Percentiles rank a stretch among this genome's conserved stretches.
Evolutionary conservation across 2,329 filamentous ascomycete genomes (phyloP).

Genomic region (Emericellopsis atlantica): DNA sequence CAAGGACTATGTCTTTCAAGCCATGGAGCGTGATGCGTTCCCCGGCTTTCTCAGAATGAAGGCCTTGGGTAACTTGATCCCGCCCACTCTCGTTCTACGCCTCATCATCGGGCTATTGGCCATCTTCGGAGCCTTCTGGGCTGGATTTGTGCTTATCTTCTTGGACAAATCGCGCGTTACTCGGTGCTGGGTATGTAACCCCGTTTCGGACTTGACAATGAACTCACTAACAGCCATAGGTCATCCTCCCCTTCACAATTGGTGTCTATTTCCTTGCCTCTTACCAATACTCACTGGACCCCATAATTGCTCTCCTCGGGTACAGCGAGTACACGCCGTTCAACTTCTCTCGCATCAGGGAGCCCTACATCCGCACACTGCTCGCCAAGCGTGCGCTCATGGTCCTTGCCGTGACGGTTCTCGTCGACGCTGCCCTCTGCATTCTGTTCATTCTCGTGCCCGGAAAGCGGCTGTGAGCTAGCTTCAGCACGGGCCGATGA

Average conservation of each 20-base stretch:
- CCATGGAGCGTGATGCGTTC: conserved; percentile 99
- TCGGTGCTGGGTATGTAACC: conserved; percentile 66
- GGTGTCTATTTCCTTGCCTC: conserved; percentile 81
- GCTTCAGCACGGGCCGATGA: background rate
- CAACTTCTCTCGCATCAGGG: conserved; percentile 75
- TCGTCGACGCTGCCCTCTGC: conserved; percentile 72
- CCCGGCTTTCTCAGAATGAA: conserved; percentile 92
- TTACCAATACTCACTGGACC: conserved; percentile 93
- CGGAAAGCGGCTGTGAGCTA: conserved; percentile 57
- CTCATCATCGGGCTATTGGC: conserved; percentile 69
- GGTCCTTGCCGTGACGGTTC: conserved; percentile 60
- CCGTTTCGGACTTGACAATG: background rate
- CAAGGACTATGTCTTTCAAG: conserved; percentile 98
- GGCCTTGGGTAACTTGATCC: conserved; percentile 89
- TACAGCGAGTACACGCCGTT: conserved; percentile 96
- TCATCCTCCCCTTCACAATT: conserved; percentile 81
- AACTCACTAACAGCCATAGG: conserved; percentile 13
- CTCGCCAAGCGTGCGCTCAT: conserved; percentile 74
- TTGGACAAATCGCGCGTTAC: conserved; percentile 62
- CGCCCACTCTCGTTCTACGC: conserved; percentile 74
- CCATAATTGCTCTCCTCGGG: conserved; percentile 76
- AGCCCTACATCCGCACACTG: conserved; percentile 81
- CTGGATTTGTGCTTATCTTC: conserved; percentile 86
- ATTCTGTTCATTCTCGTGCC: conserved; percentile 92
- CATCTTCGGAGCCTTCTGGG: conserved; percentile 90